Evolutionary conservation across 331 rosid genomes (phyloP).

Genomic region (Malus hybrid): DNA sequence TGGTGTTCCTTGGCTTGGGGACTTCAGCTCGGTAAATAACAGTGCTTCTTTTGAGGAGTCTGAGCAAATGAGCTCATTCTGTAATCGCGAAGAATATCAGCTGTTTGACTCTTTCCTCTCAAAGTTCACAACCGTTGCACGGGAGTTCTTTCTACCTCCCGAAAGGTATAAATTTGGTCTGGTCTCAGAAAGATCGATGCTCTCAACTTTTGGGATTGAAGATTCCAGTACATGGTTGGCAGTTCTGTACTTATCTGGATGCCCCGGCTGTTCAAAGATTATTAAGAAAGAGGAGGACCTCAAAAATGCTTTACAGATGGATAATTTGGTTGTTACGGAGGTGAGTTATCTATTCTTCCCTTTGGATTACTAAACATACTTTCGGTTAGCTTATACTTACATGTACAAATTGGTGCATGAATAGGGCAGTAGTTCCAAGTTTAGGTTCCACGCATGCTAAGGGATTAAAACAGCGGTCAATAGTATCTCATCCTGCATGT

Average conservation of each 20-base stretch:
- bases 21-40: constrained; percentile 42
- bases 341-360: constrained; percentile 26
- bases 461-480: constrained; percentile 1
- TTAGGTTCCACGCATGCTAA: background rate
- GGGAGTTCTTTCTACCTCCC: constrained; percentile 66
- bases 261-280: constrained; percentile 64
- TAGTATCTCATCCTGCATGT: background rate
- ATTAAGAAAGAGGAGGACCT: constrained; percentile 65
- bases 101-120: constrained; percentile 60
- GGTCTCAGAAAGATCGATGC: constrained; percentile 63
- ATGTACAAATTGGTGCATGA: background rate
- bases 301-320: constrained; percentile 35
- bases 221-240: constrained; percentile 77
- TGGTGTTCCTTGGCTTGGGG: constrained; percentile 55
- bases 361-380: background rate
- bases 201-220: constrained; percentile 66
- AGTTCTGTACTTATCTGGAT: constrained; percentile 39
- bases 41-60: constrained; percentile 26
- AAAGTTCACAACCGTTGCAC: constrained; percentile 56
- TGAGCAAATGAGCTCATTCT: constrained; percentile 32
- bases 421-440: background rate
- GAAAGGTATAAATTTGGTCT: constrained; percentile 66
- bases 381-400: background rate
- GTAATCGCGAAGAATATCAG: constrained; percentile 51
- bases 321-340: constrained; percentile 56